These are phyloP conservation scores for Phycomyces blakesleeanus DNA, from an alignment of 192 early-diverging fungal genomes.

Conservation along the genomic window DNA sequence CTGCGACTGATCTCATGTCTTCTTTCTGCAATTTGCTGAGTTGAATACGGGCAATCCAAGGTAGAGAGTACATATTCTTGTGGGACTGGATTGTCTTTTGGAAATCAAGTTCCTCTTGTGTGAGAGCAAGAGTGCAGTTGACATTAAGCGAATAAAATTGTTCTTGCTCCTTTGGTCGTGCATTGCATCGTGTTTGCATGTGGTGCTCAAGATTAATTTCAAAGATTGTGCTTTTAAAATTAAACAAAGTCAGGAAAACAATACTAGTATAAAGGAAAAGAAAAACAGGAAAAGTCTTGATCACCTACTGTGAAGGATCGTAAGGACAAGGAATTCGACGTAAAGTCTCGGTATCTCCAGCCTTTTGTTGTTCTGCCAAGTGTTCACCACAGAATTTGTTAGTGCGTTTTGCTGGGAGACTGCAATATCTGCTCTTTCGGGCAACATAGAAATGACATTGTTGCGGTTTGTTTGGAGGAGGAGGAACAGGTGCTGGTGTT, in stretches of 20 bases:
- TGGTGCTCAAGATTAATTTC: constrained; percentile 54
- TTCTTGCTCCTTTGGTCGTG: constrained; percentile 46
- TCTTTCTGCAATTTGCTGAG: constrained; percentile 15
- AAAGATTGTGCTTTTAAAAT: constrained; percentile 44
- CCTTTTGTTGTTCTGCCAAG: constrained; percentile 35
- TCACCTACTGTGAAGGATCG: constrained; percentile 64
- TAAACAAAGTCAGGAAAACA: neutral
- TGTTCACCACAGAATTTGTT: constrained; percentile 73
- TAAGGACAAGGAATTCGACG: constrained; percentile 72
- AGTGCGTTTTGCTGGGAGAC: constrained; percentile 47
- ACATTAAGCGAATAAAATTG: constrained; percentile 36
- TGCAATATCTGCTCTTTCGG: constrained; percentile 62
- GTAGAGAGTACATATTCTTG: constrained; percentile 28
- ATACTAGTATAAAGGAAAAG: neutral
- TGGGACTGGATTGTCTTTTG: constrained; percentile 22
- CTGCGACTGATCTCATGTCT: constrained; percentile 26
- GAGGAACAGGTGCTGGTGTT: constrained; percentile 25
- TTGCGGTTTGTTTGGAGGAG: constrained; percentile 38
- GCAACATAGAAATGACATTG: constrained; percentile 55
- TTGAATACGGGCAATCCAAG: constrained; percentile 34
- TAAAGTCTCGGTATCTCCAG: constrained; percentile 7
- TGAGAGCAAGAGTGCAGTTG: constrained; percentile 39
- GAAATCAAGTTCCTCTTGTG: constrained; percentile 28
- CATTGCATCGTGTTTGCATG: constrained; percentile 59
- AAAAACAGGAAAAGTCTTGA: neutral